phyloP scores from a whole-genome alignment of 1,284 basidiomycete species.

The Heterobasidion occidentale region DNA sequence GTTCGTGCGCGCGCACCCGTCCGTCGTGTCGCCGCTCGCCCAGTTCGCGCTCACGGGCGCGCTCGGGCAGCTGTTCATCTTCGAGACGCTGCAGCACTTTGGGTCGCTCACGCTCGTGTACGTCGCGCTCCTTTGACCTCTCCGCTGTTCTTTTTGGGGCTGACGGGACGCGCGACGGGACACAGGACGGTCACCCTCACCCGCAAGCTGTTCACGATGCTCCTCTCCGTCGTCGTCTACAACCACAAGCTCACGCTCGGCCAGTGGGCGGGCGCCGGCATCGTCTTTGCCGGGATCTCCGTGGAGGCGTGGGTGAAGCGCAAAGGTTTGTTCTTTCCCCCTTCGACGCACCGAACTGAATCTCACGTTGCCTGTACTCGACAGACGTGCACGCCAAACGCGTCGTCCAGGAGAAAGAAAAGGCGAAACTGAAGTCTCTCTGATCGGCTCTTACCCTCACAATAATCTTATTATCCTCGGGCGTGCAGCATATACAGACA shows the following conservation, averaged over 20 bases:
- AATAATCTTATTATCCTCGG: background rate
- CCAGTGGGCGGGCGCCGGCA: conserved; percentile 83
- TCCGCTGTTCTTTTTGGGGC: background rate
- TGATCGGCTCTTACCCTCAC: conserved; percentile 17
- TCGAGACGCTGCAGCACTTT: conserved; percentile 95
- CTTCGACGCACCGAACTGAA: background rate
- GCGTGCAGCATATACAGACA: too few relatives aligned
- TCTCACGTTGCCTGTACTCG: background rate
- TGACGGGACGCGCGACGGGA: too few relatives aligned
- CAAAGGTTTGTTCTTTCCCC: conserved; percentile 42
- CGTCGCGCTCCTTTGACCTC: conserved; percentile 20
- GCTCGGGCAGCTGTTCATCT: conserved; percentile 95
- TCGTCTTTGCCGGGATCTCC: conserved; percentile 92
- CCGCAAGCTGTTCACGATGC: conserved; percentile 98
- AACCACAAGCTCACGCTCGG: conserved; percentile 78
- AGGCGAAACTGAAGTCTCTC: conserved; percentile 70
- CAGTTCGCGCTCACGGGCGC: conserved; percentile 91
- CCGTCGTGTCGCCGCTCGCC: conserved; percentile 68
- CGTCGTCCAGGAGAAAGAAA: conserved; percentile 74
- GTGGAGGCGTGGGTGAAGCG: conserved; percentile 89
- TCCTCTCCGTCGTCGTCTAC: conserved; percentile 90
- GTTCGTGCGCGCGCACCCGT: conserved; percentile 79
- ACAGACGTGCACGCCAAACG: conserved; percentile 73
- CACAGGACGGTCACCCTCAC: conserved; percentile 87
- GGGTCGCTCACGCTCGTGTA: conserved; percentile 91